Base-by-base conservation (phyloP, 805 yeast species). In the Yueomyces sinensis region DNA sequence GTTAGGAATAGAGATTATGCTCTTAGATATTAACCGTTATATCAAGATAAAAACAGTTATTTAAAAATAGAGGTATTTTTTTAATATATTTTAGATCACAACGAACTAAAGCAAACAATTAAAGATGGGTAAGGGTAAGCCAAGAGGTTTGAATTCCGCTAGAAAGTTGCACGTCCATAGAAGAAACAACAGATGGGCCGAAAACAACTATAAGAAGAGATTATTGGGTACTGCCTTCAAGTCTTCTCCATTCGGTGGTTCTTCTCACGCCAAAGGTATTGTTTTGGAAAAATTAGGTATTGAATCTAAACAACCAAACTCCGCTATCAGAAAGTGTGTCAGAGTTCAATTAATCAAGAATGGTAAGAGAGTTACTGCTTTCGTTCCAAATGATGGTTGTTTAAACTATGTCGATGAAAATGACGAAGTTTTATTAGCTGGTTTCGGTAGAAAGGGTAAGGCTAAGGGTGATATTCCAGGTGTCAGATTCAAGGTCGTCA, bases 401-500 rank as follows among this genome's bases (percentile, higher is more conserved):
- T 74, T 91, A 70, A 91, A 91, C 91, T 91, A 80, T 59, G 96
- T 91, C 61, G 99, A 91, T 68, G 97, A 91, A 76, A 91, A 91
- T 78, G 99, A 91, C 74, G 97, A 91, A 72, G 99, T 91, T 59
- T 76, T 91, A 62, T 77, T 91, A 60, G 97, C 99, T 62, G 99
- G 99, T 79, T 91, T 91, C 86, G 99, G 99, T 84, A 86, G 97
- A 76, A 91, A 95, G 80, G 98, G 98, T 77, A 91, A 91, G 80
- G 98, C 98, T 70, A 91, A 91, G 94, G 98, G 99, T 79, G 99
- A 91, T 87, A 89, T 91, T 65, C 98, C 98, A 70, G 99, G 99
- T 84, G 99, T 91, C 66, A 91, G 99, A 82, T 91, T 91, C 86
- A 91, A 91, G 83, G 99, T 91, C 67, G 99, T 91, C 68, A 91